Base-by-base conservation (phyloP, 2,329 filamentous ascomycete species). In the Colletotrichum nymphaeae region DNA sequence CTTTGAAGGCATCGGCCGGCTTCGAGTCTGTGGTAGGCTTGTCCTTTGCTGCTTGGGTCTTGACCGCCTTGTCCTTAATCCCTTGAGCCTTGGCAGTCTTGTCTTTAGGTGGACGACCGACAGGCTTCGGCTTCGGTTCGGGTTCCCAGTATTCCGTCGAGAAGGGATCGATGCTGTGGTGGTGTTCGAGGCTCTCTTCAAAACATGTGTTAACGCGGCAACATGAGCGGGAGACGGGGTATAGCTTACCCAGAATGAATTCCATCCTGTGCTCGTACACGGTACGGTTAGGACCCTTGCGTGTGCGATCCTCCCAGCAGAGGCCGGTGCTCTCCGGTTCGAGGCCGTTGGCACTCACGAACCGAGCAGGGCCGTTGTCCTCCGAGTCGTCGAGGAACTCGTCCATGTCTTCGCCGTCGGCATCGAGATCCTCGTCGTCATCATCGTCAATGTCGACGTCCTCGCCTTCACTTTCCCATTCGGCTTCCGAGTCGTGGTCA, bases 371-470 rank as follows among this genome's bases (percentile, higher is more conserved):
- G 73, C 84, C 89, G 78, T 82, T 79, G 74, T 97, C 94, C 66
- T 97, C 94, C 6, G 94, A 94, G 77, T 97, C 94, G 77, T 98
- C 95, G 1, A 98, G 86, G 79, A 98, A 98, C 22, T 92, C 95
- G 4, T 95, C 94, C 92, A 98, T 93, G 73, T 97, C 95, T 73
- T 97, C 95, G 19, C 94, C 93, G n/a, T 91, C 93, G 71, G 93
- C 93, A 70, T 93, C 93, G 0, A 86, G 75, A n/a, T 89, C 95
- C 86, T 88, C 95, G 84, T 89, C 89, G 32, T 88, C 88, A 9
- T 93, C 92, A 24, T 93, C 92, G 30, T 92, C 86, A 2, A 92
- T 88, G 16, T 91, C 91, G 3, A 94, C 88, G 63, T 93, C 91
- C 56, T 93, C 93, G 30, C 93, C 93, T 35, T 91, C 90, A 74